Evolutionary conservation across 768 basidiomycete genomes (phyloP), one percentile per base, ranked within the genome.

Genomic region (Termitomyces sp.): DNA sequence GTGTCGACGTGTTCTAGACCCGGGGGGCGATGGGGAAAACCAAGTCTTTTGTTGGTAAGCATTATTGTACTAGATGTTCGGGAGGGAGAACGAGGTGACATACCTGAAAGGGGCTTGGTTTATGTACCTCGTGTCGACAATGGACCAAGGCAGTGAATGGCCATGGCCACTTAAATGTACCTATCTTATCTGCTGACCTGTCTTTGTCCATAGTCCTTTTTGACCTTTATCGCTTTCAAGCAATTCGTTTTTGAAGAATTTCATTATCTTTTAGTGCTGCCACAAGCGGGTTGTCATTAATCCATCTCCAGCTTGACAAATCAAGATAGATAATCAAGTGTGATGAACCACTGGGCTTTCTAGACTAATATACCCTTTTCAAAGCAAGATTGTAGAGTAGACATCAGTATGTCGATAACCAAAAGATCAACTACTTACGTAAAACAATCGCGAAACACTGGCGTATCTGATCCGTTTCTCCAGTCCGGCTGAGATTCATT

Each of bases 1-100:
- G 51, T 49, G 15, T 56, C 55, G 5, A 57, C 37, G 13, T 54
- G 45, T 29, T 50, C 39, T 51, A 53, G 39, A 15, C 47, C 51
- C 4, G 31, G 55, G 18, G 59, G 55, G 16, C 10, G 26, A 29
- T 4, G 33, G 15, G 36, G 34, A 29, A 15, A 49, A 3, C 26
- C 9, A 41, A 42, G 33, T 8, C 29, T n/a, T 41, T 33, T n/a
- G 22, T 15, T 5, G 26, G 12, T 18, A 33, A 18, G 6, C 37
- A 57, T 48, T 0, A 29, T 13, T 15, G 12, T 26, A 10, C n/a
- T 31, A 24, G 16, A 41, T 28, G 26, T 56, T 15, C 7, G 37
- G 18, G 48, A 29, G 18, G 36, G 18, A n/a, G 15, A 26, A 39
- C 18, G 24, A 51, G 15, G n/a, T 20, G 22, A 29, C 12, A 22